Conservation (phyloP, 306 rosid genomes). For the Casuarina cunninghamiana region DNA sequence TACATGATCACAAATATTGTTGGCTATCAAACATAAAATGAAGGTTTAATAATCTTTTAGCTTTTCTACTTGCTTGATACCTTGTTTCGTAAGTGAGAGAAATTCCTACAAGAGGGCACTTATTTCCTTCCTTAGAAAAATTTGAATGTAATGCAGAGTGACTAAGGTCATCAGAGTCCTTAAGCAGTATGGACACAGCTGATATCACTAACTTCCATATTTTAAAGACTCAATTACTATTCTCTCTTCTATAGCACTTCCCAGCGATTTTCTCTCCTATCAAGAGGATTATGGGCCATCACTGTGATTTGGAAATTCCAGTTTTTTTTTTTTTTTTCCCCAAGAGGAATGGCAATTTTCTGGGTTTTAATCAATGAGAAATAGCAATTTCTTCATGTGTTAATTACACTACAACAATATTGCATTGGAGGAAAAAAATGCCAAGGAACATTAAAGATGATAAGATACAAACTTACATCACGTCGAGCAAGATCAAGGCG, state of each 20-base stretch:
- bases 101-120: background rate
- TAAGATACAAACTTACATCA: conserved; percentile 66
- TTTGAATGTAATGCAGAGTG: background rate
- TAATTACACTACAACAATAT: background rate
- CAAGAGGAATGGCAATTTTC: too few relatives aligned
- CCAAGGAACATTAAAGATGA: background rate
- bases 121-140: background rate
- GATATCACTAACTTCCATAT: background rate
- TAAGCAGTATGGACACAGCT: background rate
- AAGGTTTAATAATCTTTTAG: background rate
- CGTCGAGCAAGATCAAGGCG: conserved; percentile 96
- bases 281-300: background rate
- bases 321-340: too few relatives aligned
- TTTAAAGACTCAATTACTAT: background rate
- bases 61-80: background rate
- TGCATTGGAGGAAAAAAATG: background rate
- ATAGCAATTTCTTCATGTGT: background rate
- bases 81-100: background rate
- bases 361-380: background rate
- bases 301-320: background rate
- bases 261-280: background rate
- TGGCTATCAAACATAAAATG: background rate
- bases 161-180: conserved; percentile 4
- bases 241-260: background rate
- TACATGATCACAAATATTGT: background rate